Evolutionary conservation across 805 yeast species (phyloP), one percentile per base, ranked within the genome.

Genomic region (Ogataea nitratoaversa): DNA sequence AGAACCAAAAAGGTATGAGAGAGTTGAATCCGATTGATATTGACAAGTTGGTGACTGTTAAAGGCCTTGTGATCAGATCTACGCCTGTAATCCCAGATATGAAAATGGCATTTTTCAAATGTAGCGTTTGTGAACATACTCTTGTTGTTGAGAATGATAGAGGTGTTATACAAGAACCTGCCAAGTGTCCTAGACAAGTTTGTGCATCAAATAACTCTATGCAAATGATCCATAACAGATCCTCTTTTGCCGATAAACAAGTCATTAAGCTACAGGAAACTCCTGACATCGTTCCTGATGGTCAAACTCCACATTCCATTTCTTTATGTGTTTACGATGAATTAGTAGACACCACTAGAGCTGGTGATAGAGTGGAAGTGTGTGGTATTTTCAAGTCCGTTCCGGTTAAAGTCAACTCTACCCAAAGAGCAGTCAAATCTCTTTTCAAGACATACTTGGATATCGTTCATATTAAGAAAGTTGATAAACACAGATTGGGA

Each of bases 241-340:
- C 95, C 28, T 76, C 87, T 0, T 93, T 91, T 64, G 93, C 95
- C 19, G 97, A 93, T 63, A 93, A 91, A 58, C 99, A 93, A 65
- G 91, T 93, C 22, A 79, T 93, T 50, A 86, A 87, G 55, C 68
- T 93, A 31, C 99, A 93, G 65, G 99, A 93, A 63, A 61, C 66
- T 8, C 66, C 66, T 2, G 99, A 93, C 62, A 72, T 79, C 46
- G 95, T 91, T 13, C 99, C 99, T 4, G 98, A 86, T 65, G 99
- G 99, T 14, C 99, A 93, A 65, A 93, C 99, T 2, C 99, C 99
- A 2, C 99, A 93, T 63, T 83, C 96, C 12, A 86, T 93, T 35
- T 87, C 95, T 6, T 68, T 93, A 22, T 88, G 96, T 68, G 95
- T 87, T 1, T 93, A 91, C 59, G 99, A 93, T 63, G 98, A 93